Percentiles rank a stretch among this genome's conserved stretches.
Conservation (phyloP, 2,329 filamentous ascomycete genomes). For the Ramularia endophylla region DNA sequence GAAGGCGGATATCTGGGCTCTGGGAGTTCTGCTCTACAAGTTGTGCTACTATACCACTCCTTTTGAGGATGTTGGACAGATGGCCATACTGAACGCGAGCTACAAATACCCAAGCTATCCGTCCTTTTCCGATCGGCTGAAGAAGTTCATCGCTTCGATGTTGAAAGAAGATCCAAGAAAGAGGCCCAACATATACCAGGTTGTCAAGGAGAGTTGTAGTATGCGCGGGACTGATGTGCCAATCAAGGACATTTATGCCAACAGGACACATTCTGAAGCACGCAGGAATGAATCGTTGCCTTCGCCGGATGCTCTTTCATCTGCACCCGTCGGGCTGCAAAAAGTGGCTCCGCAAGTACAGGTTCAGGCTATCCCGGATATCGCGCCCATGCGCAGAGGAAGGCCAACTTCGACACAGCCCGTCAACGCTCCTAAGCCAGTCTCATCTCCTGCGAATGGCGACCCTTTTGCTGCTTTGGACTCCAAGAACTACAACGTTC, state of each 20-base stretch:
- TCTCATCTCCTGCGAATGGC: constrained; percentile 59
- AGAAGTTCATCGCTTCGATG: constrained; percentile 90
- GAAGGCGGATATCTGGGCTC: constrained; percentile 97
- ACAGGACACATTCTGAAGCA: constrained; percentile 58
- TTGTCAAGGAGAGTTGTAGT: constrained; percentile 74
- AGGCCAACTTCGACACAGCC: constrained; percentile 52
- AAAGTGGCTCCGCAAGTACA: constrained; percentile 70
- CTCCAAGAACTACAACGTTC: constrained; percentile 48
- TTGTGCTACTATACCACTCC: constrained; percentile 98
- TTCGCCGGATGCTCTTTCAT: constrained; percentile 40
- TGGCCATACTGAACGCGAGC: constrained; percentile 93
- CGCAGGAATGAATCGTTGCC: constrained; percentile 56
- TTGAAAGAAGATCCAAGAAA: constrained; percentile 72
- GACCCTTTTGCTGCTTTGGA: constrained; percentile 94
- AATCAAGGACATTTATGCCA: constrained; percentile 66
- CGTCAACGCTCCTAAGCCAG: constrained; percentile 35
- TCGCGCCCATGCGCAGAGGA: constrained; percentile 89
- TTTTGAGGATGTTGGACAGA: constrained; percentile 95
- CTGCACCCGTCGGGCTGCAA: constrained; percentile 61
- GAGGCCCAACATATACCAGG: constrained; percentile 91
- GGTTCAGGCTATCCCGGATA: constrained; percentile 72
- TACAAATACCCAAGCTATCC: constrained; percentile 89
- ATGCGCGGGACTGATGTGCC: constrained; percentile 83
- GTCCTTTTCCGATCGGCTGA: constrained; percentile 80
- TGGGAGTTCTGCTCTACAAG: constrained; percentile 94